These are phyloP conservation scores for Colletotrichum agaves DNA, from an alignment of 2,329 filamentous ascomycete genomes.

Conservation along the genomic window DNA sequence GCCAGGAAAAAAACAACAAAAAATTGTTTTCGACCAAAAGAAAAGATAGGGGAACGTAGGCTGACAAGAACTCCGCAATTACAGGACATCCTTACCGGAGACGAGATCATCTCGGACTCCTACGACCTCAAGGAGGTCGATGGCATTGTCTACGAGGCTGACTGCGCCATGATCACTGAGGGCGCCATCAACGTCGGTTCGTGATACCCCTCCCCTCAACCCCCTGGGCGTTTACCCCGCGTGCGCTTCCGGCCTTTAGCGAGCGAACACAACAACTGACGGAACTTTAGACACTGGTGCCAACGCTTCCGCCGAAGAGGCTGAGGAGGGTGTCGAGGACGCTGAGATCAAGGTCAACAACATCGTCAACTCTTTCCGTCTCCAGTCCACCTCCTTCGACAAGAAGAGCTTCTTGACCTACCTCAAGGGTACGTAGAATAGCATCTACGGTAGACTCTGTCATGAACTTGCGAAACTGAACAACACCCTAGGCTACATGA, in stretches of 20 bases:
- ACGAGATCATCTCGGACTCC: constrained; percentile 98
- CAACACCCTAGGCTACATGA: constrained; percentile 79
- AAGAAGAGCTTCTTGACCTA: constrained; percentile 88
- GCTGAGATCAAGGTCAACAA: constrained; percentile 83
- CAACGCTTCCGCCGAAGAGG: constrained; percentile 96
- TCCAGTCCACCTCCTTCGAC: constrained; percentile 81
- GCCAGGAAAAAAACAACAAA: constrained; percentile 2
- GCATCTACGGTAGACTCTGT: neutral
- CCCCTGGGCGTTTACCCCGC: constrained; percentile 18
- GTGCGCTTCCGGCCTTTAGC: neutral
- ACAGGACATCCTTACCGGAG: constrained; percentile 87
- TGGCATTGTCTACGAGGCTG: constrained; percentile 85
- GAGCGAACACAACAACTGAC: constrained; percentile 13
- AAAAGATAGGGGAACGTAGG: neutral
- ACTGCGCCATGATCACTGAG: constrained; percentile 90
- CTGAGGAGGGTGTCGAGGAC: constrained; percentile 80
- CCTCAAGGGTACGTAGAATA: constrained; percentile 77
- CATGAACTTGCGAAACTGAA: too few relatives aligned
- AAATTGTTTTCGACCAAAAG: constrained; percentile 1
- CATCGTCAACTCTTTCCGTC: constrained; percentile 91
- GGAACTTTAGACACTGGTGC: constrained; percentile 79
- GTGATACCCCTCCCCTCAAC: constrained; percentile 47
- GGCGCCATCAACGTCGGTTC: constrained; percentile 78
- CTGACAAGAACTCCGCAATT: constrained; percentile 43
- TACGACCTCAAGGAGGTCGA: constrained; percentile 86